Evolutionary conservation across 441 rosid genomes (phyloP).

Genomic region (Theobroma grandiflorum): DNA sequence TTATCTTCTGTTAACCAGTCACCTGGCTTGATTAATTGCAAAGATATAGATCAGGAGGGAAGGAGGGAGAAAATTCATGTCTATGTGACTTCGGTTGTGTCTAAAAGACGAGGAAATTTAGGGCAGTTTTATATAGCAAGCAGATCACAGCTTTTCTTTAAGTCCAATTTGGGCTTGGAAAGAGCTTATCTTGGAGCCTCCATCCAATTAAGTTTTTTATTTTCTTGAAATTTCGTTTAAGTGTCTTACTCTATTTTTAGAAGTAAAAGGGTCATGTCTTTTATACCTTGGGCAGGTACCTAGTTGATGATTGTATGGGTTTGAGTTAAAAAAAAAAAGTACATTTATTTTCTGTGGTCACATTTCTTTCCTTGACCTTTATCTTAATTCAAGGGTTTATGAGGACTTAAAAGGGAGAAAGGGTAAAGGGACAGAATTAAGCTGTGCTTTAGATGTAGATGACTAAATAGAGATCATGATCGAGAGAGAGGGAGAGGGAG

Average conservation of each 20-base stretch:
- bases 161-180: not conserved
- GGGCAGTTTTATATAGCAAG: not conserved
- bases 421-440: not conserved
- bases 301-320: not conserved
- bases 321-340: not conserved
- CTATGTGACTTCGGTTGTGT: not conserved
- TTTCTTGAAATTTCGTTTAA: not conserved
- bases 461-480: no score
- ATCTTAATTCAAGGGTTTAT: not conserved
- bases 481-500: not conserved
- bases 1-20: not conserved
- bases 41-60: not conserved
- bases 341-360: not conserved
- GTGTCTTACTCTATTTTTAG: not conserved
- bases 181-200: not conserved
- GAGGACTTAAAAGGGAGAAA: not conserved
- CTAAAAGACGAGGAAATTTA: constrained; percentile 4
- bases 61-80: not conserved
- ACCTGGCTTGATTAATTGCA: not conserved
- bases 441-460: not conserved
- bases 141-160: not conserved
- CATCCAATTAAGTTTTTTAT: not conserved
- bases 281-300: not conserved
- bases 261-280: not conserved
- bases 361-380: no score